Conservation (phyloP, 2,329 filamentous ascomycete genomes). For the Fusarium pseudocircinatum region DNA sequence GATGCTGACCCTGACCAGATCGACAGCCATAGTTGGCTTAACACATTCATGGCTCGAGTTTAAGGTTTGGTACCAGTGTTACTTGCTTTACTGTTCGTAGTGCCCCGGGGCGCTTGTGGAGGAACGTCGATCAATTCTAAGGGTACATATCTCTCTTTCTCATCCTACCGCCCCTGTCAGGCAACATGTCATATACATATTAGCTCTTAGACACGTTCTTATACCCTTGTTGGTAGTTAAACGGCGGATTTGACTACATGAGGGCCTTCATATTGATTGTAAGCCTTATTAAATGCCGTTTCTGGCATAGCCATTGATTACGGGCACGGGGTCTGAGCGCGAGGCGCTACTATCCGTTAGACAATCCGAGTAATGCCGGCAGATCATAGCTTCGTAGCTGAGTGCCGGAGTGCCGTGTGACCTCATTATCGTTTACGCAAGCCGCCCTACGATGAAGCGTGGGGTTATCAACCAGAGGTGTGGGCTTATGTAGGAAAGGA, state of each 20-base stretch:
- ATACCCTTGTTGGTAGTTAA: fast-evolving
- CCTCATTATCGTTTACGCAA: neutral
- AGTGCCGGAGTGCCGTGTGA: neutral
- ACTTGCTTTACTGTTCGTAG: neutral
- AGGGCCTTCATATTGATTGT: fast-evolving
- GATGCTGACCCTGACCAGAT: too few relatives aligned
- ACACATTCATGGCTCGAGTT: neutral
- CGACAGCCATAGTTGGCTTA: neutral
- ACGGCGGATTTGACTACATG: neutral
- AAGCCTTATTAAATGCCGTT: neutral
- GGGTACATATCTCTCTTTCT: neutral
- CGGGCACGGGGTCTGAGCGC: too few relatives aligned
- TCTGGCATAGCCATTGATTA: neutral
- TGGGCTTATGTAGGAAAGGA: fast-evolving
- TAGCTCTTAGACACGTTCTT: neutral
- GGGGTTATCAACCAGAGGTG: neutral
- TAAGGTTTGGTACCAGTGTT: neutral
- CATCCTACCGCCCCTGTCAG: neutral
- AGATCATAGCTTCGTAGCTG: neutral
- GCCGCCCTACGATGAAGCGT: fast-evolving
- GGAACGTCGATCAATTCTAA: neutral
- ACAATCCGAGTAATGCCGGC: neutral
- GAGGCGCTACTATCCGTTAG: neutral
- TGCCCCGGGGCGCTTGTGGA: too few relatives aligned
- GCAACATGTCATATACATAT: neutral